Evolutionary conservation across 2,329 filamentous ascomycete genomes (phyloP).

Genomic region (Diaporthe caulivora): DNA sequence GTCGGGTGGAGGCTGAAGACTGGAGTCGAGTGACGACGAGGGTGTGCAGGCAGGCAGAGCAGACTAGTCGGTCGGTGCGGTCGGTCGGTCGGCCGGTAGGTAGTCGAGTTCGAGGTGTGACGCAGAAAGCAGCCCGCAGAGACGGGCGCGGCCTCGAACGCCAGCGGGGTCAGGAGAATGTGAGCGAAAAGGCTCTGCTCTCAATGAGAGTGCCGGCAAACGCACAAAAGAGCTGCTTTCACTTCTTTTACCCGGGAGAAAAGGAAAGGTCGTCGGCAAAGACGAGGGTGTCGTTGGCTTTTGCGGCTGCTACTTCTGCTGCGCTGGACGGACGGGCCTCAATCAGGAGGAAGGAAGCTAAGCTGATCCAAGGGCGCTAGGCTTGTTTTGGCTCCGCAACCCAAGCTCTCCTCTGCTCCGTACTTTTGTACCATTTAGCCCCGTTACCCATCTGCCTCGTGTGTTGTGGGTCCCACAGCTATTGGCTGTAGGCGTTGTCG

Average conservation of each 20-base stretch:
- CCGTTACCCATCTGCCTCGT: conserved; percentile 4
- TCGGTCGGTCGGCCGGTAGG: conserved; percentile 8
- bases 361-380: conserved; percentile 23
- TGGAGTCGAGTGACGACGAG: conserved; percentile 37
- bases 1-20: conserved; percentile 34
- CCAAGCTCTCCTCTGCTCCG: neutral
- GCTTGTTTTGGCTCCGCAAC: neutral
- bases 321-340: conserved; percentile 11
- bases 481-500: conserved; percentile 1
- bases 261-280: conserved; percentile 31
- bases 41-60: conserved; percentile 29
- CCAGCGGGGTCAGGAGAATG: conserved; percentile 4
- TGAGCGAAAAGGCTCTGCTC: conserved; percentile 16
- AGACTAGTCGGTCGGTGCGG: conserved; percentile 20
- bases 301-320: conserved; percentile 30
- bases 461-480: conserved; percentile 16
- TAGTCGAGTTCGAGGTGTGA: conserved; percentile 32
- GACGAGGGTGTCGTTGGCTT: conserved; percentile 31
- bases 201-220: conserved; percentile 20
- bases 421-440: neutral
- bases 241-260: conserved; percentile 28
- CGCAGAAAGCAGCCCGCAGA: conserved; percentile 36
- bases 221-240: conserved; percentile 28
- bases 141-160: conserved; percentile 33
- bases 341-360: conserved; percentile 26